Base-by-base conservation (phyloP, 176 grass and related monocot species). In the Stipa capillata region DNA sequence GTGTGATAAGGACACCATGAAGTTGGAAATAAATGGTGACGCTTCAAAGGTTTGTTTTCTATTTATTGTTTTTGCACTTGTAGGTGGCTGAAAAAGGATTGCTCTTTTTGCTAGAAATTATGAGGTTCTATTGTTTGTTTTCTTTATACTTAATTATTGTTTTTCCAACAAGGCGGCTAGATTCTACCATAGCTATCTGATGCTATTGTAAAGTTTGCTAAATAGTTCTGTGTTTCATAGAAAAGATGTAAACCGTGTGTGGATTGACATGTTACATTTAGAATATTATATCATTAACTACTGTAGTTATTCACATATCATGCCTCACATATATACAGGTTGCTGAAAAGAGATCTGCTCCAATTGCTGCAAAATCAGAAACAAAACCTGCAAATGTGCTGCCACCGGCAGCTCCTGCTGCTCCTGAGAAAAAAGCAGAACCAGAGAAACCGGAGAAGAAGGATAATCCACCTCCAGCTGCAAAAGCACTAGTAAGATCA, bases 391-490 rank as follows among this genome's bases (percentile, higher is more conserved):
- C 89, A 68, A 43, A 67, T 50, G 71, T 37, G 32, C 58, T 86
- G 43, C 79, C 87, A 69, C 82, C 76, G 4, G 74, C 35, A 67
- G 28, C 73, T 28, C 59, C 65, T 28, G 13, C 65, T 24, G 44
- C 76, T 63, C 56, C 47, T 81, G 87, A 71, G 53, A 97, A 41
- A 43, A 92, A 94, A 85, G 69, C 28, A 82, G 87, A 82, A 44
- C 47, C 65, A 62, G 90, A 68, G 65, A 97, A 97, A 85, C 37
- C 83, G 4, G 79, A 83, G 15, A 92, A 92, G 72, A 91, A 91
- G 84, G 92, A 83, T 71, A 76, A 39, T 83, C 77, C 82, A 39
- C 63, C 44, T 70, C 76, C 79, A 65, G 58, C 42, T 73, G 51
- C 83, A 74, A 94, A 94, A 91, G 49, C 55, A 55, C 85, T 82